Conservation (phyloP, 2,329 filamentous ascomycete genomes). For the Helotiales sp. region DNA sequence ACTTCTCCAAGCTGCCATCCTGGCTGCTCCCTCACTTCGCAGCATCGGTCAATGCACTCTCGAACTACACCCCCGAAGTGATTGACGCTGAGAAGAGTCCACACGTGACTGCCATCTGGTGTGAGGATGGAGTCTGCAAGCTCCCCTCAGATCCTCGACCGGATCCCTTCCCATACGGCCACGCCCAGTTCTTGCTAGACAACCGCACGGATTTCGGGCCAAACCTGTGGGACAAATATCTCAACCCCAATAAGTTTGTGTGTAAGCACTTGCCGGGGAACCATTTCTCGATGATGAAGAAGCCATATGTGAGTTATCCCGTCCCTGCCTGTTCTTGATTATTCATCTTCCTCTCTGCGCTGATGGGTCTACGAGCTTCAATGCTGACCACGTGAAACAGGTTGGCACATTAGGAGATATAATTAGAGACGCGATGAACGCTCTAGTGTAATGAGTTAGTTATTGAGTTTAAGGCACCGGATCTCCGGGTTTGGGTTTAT, state of each 20-base stretch:
- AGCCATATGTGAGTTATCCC: slow-evolving; percentile 50
- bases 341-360: not conserved
- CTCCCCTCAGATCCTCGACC: slow-evolving; percentile 68
- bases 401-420: slow-evolving; percentile 12
- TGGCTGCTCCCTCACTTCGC: slow-evolving; percentile 79
- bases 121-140: slow-evolving; percentile 74
- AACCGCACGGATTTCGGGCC: slow-evolving; percentile 74
- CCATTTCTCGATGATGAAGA: slow-evolving; percentile 80
- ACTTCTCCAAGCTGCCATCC: slow-evolving; percentile 66
- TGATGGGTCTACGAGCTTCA: not conserved
- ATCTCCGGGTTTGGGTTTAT: not conserved
- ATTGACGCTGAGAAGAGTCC: slow-evolving; percentile 64
- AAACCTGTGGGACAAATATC: slow-evolving; percentile 71
- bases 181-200: slow-evolving; percentile 72
- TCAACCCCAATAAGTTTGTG: slow-evolving; percentile 64
- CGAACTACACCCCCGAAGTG: slow-evolving; percentile 69
- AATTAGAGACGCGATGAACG: slow-evolving; percentile 10
- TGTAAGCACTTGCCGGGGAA: slow-evolving; percentile 73
- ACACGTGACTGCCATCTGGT: slow-evolving; percentile 70
- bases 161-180: slow-evolving; percentile 62
- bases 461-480: not conserved
- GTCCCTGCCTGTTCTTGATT: not conserved
- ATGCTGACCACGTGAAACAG: slow-evolving; percentile 11
- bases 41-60: slow-evolving; percentile 69
- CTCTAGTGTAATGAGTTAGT: slow-evolving; percentile 3